These are phyloP conservation scores for Xylaria intraflava DNA, from an alignment of 495 filamentous ascomycete species.

Conservation along the genomic window DNA sequence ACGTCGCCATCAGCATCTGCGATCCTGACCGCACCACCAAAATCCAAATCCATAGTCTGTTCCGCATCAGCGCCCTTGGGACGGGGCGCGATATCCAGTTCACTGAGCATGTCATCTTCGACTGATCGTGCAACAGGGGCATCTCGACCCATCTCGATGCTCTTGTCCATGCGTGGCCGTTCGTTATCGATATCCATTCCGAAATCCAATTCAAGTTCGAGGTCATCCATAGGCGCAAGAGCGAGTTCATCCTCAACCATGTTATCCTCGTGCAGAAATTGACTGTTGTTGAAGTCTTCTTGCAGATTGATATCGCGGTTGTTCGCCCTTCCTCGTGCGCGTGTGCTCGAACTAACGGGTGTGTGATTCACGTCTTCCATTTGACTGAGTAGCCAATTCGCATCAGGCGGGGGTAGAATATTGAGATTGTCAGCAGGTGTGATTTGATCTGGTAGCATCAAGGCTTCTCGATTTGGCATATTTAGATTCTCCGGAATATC, in stretches of 20 bases:
- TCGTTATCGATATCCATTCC: conserved; percentile 50
- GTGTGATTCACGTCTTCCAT: conserved; percentile 47
- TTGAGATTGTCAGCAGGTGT: conserved; percentile 83
- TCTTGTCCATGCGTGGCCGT: conserved; percentile 46
- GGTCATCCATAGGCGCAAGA: conserved; percentile 48
- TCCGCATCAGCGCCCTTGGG: conserved; percentile 42
- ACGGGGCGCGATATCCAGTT: conserved; percentile 45
- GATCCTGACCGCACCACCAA: conserved; percentile 47
- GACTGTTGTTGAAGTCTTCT: conserved; percentile 55
- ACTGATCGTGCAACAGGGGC: conserved; percentile 57
- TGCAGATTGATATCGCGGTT: conserved; percentile 59
- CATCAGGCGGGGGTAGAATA: conserved; percentile 58
- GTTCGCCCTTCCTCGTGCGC: conserved; percentile 51
- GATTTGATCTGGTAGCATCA: conserved; percentile 79
- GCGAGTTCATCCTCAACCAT: conserved; percentile 47
- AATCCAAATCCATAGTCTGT: conserved; percentile 40
- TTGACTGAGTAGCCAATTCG: conserved; percentile 66
- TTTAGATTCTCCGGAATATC: conserved; percentile 63
- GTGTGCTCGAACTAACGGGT: conserved; percentile 31
- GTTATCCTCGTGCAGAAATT: conserved; percentile 60
- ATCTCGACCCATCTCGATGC: conserved; percentile 80
- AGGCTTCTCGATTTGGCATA: conserved; percentile 58
- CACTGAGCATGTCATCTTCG: conserved; percentile 69
- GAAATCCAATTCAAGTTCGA: conserved; percentile 54
- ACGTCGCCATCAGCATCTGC: conserved; percentile 56